phyloP scores from a whole-genome alignment of 2,329 filamentous ascomycete genomes.

The Pseudovirgaria hyperparasitica region DNA sequence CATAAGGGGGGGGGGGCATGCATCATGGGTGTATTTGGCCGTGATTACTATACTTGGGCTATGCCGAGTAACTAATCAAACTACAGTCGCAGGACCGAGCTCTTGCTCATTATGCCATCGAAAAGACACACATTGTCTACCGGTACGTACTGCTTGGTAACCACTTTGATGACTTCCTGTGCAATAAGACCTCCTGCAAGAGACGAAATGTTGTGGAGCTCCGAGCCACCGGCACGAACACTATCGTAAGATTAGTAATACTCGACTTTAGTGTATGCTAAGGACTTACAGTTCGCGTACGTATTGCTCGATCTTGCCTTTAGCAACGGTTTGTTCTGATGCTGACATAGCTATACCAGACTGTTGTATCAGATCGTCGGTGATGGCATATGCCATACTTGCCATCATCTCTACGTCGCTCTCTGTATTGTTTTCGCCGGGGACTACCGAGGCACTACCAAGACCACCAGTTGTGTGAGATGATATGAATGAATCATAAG shows the following conservation, averaged over 20 bases:
- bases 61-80: too few relatives aligned
- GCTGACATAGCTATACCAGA: constrained; percentile 27
- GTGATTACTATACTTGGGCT: too few relatives aligned
- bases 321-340: constrained; percentile 26
- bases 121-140: constrained; percentile 52
- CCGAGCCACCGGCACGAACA: constrained; percentile 64
- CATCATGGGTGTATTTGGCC: too few relatives aligned
- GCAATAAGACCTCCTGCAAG: constrained; percentile 83
- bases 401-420: constrained; percentile 27
- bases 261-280: neutral
- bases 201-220: constrained; percentile 86
- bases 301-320: constrained; percentile 21
- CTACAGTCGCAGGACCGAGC: constrained; percentile 35
- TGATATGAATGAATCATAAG: constrained; percentile 34
- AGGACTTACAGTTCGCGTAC: constrained; percentile 31
- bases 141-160: constrained; percentile 56
- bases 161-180: constrained; percentile 90
- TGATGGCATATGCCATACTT: constrained; percentile 29
- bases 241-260: too few relatives aligned
- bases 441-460: constrained; percentile 20
- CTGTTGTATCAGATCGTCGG: constrained; percentile 30
- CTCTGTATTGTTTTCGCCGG: constrained; percentile 21
- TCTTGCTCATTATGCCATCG: constrained; percentile 46
- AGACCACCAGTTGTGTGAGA: constrained; percentile 25
- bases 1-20: too few relatives aligned